Conservation (phyloP, 1,139 yeast species). For the Yamadazyma blattariae region DNA sequence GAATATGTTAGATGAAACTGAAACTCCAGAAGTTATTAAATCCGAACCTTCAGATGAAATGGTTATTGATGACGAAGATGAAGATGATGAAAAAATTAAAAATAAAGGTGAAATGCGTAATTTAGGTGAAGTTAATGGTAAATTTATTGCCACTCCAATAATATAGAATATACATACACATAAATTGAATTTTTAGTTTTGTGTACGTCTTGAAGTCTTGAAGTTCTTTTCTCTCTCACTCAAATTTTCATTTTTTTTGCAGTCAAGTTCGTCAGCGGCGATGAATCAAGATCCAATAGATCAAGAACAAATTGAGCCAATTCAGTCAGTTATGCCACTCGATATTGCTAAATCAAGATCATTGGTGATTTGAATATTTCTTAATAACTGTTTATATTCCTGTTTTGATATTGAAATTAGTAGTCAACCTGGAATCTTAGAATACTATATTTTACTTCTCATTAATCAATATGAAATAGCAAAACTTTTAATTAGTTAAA, state of each 20-base stretch:
- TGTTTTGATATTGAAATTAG: no score
- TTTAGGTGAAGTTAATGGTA: slow-evolving; percentile 61
- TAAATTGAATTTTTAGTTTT: background rate
- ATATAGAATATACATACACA: slow-evolving; percentile 4
- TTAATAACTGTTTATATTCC: no score
- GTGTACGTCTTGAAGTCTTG: no score
- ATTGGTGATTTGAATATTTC: no score
- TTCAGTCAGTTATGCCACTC: no score
- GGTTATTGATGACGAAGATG: slow-evolving; percentile 8
- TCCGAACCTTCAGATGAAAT: slow-evolving; percentile 28
- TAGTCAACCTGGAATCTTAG: no score
- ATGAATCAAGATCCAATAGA: no score
- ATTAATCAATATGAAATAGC: background rate
- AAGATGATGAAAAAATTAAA: slow-evolving; percentile 10
- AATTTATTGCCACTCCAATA: slow-evolving; percentile 52
- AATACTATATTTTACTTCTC: background rate
- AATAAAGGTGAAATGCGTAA: slow-evolving; percentile 46
- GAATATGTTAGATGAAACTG: slow-evolving; percentile 25
- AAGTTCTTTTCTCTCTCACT: no score
- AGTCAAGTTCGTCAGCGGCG: no score
- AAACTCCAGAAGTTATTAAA: slow-evolving; percentile 35
- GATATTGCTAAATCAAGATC: no score
- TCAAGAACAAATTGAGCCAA: no score
- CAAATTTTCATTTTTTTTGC: no score
- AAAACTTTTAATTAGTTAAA: background rate